Base-by-base conservation (phyloP, 768 basidiomycete species). In the Russula sp. region DNA sequence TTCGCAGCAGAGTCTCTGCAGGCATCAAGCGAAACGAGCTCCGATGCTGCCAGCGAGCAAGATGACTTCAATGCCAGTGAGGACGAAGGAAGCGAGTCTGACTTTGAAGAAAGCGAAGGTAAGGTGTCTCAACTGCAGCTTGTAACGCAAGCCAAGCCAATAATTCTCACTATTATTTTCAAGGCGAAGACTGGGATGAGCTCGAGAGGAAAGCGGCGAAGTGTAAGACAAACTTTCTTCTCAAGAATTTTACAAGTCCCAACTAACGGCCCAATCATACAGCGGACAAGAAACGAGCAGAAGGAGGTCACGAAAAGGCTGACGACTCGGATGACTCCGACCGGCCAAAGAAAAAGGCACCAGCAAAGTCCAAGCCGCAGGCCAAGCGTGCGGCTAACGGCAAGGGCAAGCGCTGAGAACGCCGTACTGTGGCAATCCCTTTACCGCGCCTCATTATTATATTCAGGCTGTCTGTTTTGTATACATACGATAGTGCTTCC, bases 131-230 rank as follows among this genome's bases (percentile, higher is more conserved):
- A 8, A 61, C 36, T 28, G 30, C 46, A 38, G 34, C 49, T n/a
- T 56, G 49, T 70, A 55, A 52, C 46, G 36, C 63, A 22, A 3
- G 69, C n/a, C 63, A 22, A 3, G 69, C n/a, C 38, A n/a, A 34
- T 8, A 30, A n/a, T 28, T 34, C 62, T 60, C 32, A 61, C 38
- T 40, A n/a, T 54, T 59, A 69, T 11, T 22, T 28, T 38, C 42
- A 24, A 82, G 90, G 94, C 11, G 92, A 95, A 59, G 94, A 96
- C 70, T 99, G 96, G 96, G 95, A 97, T 71, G 93, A 94, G 74
- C 79, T 97, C 40, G 95, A 97, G 76, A 80, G 84, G 51, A 95
- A 94, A 74, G 94, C 94, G 8, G 92, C 92, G 9, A 90, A 89
- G 81, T 89, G 66, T 67, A 54, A 59, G 66, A 87, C 91, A 71